These are phyloP conservation scores for Glycine soja DNA, from an alignment of 306 rosid species.

Conservation along the genomic window DNA sequence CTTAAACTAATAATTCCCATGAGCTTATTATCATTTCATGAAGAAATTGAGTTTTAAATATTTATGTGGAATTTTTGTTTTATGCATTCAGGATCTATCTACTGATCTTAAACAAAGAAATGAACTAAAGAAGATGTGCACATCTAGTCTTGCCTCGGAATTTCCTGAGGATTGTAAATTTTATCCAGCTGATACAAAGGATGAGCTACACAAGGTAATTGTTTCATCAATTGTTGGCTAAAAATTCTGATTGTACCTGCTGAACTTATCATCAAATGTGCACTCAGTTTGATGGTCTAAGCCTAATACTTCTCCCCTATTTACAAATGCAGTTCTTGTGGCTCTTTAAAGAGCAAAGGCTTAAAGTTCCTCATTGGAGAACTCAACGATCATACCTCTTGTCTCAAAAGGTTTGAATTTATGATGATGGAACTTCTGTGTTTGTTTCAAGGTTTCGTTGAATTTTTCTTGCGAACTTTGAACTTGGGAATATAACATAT, in stretches of 20 bases:
- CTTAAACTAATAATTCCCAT: neutral
- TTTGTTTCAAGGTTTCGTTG: neutral
- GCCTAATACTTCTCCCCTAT: neutral
- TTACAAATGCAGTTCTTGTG: constrained; percentile 77
- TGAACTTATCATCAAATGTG: constrained; percentile 1
- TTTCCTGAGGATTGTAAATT: constrained; percentile 93
- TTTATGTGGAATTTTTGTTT: constrained; percentile 20
- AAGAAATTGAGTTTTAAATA: constrained; percentile 24
- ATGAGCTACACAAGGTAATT: constrained; percentile 90
- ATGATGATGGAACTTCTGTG: constrained; percentile 35
- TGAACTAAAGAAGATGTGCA: constrained; percentile 76
- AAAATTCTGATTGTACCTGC: constrained; percentile 26
- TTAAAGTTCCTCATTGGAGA: constrained; percentile 86
- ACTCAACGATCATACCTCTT: constrained; percentile 77
- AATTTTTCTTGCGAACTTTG: constrained; percentile 9
- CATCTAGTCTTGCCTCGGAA: constrained; percentile 72
- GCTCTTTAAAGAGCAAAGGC: constrained; percentile 95
- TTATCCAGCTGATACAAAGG: constrained; percentile 87
- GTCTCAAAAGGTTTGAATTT: constrained; percentile 76
- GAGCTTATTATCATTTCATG: constrained; percentile 12
- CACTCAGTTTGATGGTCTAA: constrained; percentile 34
- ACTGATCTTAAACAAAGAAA: constrained; percentile 72
- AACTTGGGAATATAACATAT: neutral
- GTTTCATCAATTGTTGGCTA: constrained; percentile 25
- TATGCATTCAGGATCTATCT: constrained; percentile 74